These are phyloP conservation scores for Venturiaceae sp. DNA, from an alignment of 2,329 filamentous ascomycete genomes.

Conservation along the genomic window DNA sequence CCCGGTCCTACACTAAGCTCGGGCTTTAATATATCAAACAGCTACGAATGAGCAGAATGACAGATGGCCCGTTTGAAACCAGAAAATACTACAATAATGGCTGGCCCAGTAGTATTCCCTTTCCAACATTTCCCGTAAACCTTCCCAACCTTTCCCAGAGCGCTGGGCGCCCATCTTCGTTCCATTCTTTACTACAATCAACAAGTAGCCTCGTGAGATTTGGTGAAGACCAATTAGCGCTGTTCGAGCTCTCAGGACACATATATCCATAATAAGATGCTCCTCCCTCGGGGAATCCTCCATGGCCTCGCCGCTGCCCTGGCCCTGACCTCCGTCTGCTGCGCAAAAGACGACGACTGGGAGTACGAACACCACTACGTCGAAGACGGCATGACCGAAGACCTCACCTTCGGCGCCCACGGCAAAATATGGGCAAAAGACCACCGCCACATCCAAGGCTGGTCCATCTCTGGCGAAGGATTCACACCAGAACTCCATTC, in stretches of 20 bases:
- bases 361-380: background rate
- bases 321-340: background rate
- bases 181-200: background rate
- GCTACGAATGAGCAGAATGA: background rate
- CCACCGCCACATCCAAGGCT: slow-evolving; percentile 45
- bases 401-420: slow-evolving; percentile 68
- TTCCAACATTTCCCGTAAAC: too few species aligned
- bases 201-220: background rate
- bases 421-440: slow-evolving; percentile 57
- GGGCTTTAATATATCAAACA: background rate
- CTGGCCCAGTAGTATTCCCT: background rate
- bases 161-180: background rate
- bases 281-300: background rate
- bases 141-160: background rate
- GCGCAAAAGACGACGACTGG: background rate
- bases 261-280: background rate
- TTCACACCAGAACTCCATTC: slow-evolving; percentile 57
- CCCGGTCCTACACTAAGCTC: background rate
- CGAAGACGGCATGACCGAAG: slow-evolving; percentile 45
- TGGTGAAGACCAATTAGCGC: too few species aligned
- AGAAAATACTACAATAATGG: background rate
- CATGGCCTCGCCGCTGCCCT: background rate
- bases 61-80: background rate
- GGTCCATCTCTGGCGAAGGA: slow-evolving; percentile 43
- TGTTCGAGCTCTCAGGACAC: too few species aligned